Percentiles rank a stretch among this genome's conserved stretches.
Conservation (phyloP, 768 basidiomycete genomes). For the Crepidotus variabilis region DNA sequence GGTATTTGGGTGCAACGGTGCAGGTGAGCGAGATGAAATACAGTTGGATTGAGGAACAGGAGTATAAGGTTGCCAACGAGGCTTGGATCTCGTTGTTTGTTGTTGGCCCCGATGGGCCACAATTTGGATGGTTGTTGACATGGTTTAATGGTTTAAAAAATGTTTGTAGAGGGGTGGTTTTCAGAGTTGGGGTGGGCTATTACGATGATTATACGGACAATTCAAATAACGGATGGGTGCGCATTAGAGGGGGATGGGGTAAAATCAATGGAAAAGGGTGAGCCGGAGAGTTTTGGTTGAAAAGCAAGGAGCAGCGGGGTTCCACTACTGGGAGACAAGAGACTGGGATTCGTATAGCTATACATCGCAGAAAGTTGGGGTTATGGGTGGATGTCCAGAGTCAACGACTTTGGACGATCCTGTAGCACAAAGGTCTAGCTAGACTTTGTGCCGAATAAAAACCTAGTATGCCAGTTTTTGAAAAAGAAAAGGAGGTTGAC, state of each 20-base stretch:
- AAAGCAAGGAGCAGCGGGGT: constrained; percentile 12
- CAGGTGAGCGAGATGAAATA: constrained; percentile 34
- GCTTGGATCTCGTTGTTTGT: constrained; percentile 59
- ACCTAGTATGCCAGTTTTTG: not conserved
- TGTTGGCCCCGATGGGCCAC: constrained; percentile 72
- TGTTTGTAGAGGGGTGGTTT: constrained; percentile 17
- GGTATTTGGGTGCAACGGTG: constrained; percentile 47
- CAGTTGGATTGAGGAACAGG: constrained; percentile 33
- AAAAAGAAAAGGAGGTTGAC: not conserved
- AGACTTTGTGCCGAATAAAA: constrained; percentile 6
- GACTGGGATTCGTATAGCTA: constrained; percentile 15
- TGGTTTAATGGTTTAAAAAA: constrained; percentile 3
- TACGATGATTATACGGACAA: constrained; percentile 10
- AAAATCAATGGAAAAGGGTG: constrained; percentile 9
- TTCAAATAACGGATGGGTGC: constrained; percentile 32
- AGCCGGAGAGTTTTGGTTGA: constrained; percentile 2
- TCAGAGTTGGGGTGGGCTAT: constrained; percentile 23
- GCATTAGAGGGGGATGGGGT: constrained; percentile 27
- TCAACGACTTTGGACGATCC: constrained; percentile 44
- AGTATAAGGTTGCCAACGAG: constrained; percentile 81
- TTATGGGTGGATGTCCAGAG: constrained; percentile 33
- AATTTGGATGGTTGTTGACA: constrained; percentile 31
- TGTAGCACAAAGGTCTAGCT: constrained; percentile 21
- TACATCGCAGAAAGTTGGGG: constrained; percentile 38
- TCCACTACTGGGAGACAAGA: constrained; percentile 15